These are phyloP conservation scores for Neurospora sp. DNA, from an alignment of 495 filamentous ascomycete species.

Conservation along the genomic window DNA sequence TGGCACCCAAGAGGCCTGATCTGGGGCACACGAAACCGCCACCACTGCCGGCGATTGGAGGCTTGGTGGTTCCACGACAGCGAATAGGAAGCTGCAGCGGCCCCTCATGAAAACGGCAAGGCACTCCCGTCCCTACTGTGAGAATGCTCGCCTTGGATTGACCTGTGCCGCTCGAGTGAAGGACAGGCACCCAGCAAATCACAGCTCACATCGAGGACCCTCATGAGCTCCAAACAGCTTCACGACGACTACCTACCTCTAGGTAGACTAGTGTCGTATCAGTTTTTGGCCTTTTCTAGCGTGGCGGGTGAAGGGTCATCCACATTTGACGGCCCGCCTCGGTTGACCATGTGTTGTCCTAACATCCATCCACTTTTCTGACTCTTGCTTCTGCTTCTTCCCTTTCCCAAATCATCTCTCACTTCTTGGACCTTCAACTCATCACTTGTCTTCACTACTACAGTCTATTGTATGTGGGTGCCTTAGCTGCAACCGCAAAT, in stretches of 20 bases:
- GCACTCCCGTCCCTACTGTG: conserved; percentile 25
- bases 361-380: not conserved
- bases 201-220: not conserved
- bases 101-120: conserved; percentile 29
- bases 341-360: not conserved
- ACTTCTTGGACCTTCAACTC: not conserved
- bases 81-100: conserved; percentile 23
- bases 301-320: not conserved
- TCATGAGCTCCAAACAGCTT: not conserved
- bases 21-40: conserved; percentile 10
- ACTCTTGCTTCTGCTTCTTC: not conserved
- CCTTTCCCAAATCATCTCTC: not conserved
- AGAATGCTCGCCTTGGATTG: conserved; percentile 8
- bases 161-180: not conserved
- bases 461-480: not conserved
- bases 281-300: not conserved
- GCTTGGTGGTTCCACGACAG: conserved; percentile 16
- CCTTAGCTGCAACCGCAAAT: not conserved
- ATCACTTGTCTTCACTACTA: not conserved
- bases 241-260: not conserved
- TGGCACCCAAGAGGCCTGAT: not conserved
- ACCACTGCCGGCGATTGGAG: conserved; percentile 18
- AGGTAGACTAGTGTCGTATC: not conserved
- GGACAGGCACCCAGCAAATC: not conserved
- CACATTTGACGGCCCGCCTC: not conserved